Conservation (phyloP, 805 yeast genomes). For the Yarrowia porcina region DNA sequence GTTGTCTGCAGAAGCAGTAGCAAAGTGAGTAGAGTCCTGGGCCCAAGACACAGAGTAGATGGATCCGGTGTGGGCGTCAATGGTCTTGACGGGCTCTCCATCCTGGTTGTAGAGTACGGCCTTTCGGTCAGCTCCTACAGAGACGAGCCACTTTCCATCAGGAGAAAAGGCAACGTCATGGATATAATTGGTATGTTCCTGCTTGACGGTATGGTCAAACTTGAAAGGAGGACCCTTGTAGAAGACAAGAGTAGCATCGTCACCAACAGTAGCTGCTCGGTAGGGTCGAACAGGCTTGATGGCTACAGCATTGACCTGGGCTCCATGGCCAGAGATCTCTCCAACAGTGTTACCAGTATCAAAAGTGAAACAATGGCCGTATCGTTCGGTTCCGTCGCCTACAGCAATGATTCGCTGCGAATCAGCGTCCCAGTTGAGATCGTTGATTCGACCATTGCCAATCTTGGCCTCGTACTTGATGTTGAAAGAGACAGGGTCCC, state of each 20-base stretch:
- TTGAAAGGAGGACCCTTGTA: constrained; percentile 93
- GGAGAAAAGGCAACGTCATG: constrained; percentile 81
- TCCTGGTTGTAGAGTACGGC: constrained; percentile 75
- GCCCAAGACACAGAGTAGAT: constrained; percentile 76
- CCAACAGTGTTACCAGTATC: constrained; percentile 98
- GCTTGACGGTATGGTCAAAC: constrained; percentile 68
- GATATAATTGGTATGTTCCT: constrained; percentile 71
- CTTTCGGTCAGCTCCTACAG: constrained; percentile 82
- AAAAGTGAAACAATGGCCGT: constrained; percentile 88
- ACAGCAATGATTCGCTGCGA: constrained; percentile 83
- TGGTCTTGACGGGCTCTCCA: constrained; percentile 61
- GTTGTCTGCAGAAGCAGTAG: constrained; percentile 82
- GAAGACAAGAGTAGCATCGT: constrained; percentile 81
- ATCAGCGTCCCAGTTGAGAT: constrained; percentile 91
- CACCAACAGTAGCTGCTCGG: constrained; percentile 89
- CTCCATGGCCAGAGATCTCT: constrained; percentile 89
- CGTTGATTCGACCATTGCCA: constrained; percentile 75
- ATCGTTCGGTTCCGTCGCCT: constrained; percentile 88
- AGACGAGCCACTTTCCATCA: constrained; percentile 67
- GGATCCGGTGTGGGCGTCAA: constrained; percentile 65
- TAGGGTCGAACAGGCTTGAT: constrained; percentile 86
- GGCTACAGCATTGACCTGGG: constrained; percentile 76
- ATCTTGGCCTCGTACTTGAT: constrained; percentile 79
- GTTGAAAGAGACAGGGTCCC: constrained; percentile 64
- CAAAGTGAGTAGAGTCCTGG: constrained; percentile 53